These are phyloP conservation scores for Aspergillus kassunensis DNA, from an alignment of 495 filamentous ascomycete genomes.

Conservation along the genomic window DNA sequence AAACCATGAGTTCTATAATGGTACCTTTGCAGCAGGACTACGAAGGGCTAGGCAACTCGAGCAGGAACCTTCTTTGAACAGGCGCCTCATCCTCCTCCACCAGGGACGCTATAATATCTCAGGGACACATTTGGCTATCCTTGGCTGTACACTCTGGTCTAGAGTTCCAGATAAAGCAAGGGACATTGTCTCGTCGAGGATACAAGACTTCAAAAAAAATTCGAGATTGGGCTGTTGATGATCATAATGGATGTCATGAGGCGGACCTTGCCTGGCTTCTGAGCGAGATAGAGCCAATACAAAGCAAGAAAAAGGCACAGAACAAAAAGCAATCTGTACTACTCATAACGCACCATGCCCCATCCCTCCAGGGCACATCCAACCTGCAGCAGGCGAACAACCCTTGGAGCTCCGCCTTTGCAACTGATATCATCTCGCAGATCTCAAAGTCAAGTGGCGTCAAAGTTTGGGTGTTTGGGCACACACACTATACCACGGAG, in stretches of 20 bases:
- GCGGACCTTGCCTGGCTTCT: constrained; percentile 45
- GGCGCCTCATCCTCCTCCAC: constrained; percentile 46
- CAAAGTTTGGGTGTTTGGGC: constrained; percentile 49
- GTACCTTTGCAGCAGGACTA: constrained; percentile 33
- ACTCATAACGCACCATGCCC: constrained; percentile 53
- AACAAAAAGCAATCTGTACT: constrained; percentile 29
- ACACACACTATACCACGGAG: constrained; percentile 47
- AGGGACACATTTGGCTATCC: constrained; percentile 37
- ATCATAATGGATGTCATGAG: constrained; percentile 44
- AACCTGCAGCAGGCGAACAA: constrained; percentile 39
- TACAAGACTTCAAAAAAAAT: constrained; percentile 51
- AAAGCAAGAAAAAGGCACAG: constrained; percentile 12
- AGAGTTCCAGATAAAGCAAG: constrained; percentile 33
- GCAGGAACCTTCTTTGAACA: constrained; percentile 39
- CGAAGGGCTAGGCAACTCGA: constrained; percentile 39
- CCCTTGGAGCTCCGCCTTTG: constrained; percentile 45
- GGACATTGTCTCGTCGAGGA: constrained; percentile 33
- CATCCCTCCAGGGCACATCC: constrained; percentile 36
- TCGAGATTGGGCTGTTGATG: constrained; percentile 41
- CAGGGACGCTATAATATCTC: constrained; percentile 39
- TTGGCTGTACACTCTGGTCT: constrained; percentile 59
- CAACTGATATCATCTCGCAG: constrained; percentile 41
- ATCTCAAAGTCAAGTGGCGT: constrained; percentile 14
- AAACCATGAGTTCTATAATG: constrained; percentile 57
- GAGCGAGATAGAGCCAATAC: constrained; percentile 27